Evolutionary conservation across 352 stramenopile genomes (phyloP).

Genomic region (Pythium pyrilobum): DNA sequence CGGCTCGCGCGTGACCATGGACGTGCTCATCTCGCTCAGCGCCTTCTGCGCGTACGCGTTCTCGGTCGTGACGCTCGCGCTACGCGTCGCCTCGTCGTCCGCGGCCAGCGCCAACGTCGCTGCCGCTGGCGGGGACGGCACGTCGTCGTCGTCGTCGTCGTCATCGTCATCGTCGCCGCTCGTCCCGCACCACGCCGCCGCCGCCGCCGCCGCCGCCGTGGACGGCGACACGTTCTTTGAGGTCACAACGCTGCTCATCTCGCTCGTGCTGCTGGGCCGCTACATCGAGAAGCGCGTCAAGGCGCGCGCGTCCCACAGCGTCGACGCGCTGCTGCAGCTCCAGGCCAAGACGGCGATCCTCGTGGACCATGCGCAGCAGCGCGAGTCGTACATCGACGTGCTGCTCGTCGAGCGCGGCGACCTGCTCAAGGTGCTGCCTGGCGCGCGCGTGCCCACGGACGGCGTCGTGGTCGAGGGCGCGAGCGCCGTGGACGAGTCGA

Average conservation of each 20-base stretch:
- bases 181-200: no score
- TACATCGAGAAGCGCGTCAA: constrained; percentile 78
- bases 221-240: constrained; percentile 67
- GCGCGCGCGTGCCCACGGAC: constrained; percentile 65
- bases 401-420: constrained; percentile 71
- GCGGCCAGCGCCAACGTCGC: no score
- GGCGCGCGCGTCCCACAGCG: constrained; percentile 55
- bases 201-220: not conserved
- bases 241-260: constrained; percentile 57
- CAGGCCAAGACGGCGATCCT: constrained; percentile 87
- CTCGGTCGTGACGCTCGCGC: constrained; percentile 31
- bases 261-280: constrained; percentile 65
- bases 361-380: constrained; percentile 42
- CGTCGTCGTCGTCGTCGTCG: no score
- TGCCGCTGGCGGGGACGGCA: no score
- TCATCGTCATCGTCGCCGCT: no score
- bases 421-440: constrained; percentile 60
- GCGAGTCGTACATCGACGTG: constrained; percentile 72
- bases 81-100: no score
- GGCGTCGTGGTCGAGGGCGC: constrained; percentile 58
- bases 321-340: constrained; percentile 61
- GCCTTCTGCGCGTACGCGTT: constrained; percentile 64
- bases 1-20: constrained; percentile 63
- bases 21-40: constrained; percentile 73
- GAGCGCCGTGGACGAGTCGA: constrained; percentile 72